These are phyloP conservation scores for Melampsora occidentalis DNA, from an alignment of 1,284 basidiomycete genomes.

Conservation along the genomic window DNA sequence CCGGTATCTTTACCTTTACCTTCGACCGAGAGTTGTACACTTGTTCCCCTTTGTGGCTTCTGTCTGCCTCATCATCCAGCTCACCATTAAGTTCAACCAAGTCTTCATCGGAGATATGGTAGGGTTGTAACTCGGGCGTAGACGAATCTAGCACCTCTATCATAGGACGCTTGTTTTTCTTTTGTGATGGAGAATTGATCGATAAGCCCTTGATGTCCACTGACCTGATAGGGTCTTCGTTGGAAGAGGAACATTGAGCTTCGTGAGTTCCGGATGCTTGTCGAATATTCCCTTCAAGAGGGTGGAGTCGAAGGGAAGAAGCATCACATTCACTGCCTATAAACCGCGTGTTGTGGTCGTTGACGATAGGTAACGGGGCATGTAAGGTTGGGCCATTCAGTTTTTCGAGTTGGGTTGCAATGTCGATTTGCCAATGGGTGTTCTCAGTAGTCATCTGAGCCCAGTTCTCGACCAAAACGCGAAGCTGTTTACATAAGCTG, in stretches of 20 bases:
- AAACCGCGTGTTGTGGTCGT: not conserved
- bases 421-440: not conserved
- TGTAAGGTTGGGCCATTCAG: not conserved
- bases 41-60: not conserved
- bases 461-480: constrained; percentile 15
- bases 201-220: not conserved
- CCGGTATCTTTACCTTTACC: not conserved
- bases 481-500: constrained; percentile 14
- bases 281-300: not conserved
- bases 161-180: not conserved
- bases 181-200: not conserved
- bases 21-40: constrained; percentile 11
- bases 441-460: not conserved
- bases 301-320: not conserved
- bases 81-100: constrained; percentile 14
- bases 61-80: not conserved
- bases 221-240: not conserved
- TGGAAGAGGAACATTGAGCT: not conserved
- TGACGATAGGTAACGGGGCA: not conserved
- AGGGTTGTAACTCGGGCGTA: constrained; percentile 11
- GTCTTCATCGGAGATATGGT: constrained; percentile 29
- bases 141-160: constrained; percentile 25
- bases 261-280: not conserved
- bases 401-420: not conserved
- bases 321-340: not conserved